Conservation (phyloP, 371 early-diverging fungal species). For the Mortierella sp. region DNA sequence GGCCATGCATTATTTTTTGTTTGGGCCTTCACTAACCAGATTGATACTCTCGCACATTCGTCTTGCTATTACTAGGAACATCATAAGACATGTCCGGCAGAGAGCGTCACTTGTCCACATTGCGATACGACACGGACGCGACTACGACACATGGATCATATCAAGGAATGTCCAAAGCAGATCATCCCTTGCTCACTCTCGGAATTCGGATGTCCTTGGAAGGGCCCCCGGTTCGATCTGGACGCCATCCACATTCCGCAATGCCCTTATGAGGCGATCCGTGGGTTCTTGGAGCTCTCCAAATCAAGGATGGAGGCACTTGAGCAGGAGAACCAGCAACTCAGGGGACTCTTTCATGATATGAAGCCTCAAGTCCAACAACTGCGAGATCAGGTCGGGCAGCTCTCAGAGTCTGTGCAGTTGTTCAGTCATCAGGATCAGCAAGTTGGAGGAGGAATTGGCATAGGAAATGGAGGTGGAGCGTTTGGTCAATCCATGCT, state of each 20-base stretch:
- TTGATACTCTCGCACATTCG: background rate
- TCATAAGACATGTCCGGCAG: constrained; percentile 69
- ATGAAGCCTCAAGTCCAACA: constrained; percentile 62
- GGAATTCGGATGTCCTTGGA: constrained; percentile 77
- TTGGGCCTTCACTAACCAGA: background rate
- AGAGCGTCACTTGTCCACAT: constrained; percentile 70
- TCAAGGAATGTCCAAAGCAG: constrained; percentile 66
- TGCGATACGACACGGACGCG: constrained; percentile 67
- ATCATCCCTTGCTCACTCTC: constrained; percentile 64
- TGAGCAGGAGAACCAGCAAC: constrained; percentile 61
- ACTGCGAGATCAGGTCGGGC: constrained; percentile 60
- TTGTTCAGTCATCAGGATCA: constrained; percentile 39
- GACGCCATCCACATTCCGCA: constrained; percentile 57
- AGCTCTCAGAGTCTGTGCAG: constrained; percentile 56
- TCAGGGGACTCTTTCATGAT: constrained; percentile 61
- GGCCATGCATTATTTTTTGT: background rate
- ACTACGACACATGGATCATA: constrained; percentile 64
- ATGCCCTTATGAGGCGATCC: constrained; percentile 76
- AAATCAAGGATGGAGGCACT: constrained; percentile 62
- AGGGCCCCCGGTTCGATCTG: constrained; percentile 62
- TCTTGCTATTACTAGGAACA: constrained; percentile 63
- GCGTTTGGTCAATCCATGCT: constrained; percentile 17
- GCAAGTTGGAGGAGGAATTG: constrained; percentile 17
- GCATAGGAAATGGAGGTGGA: too few relatives aligned
- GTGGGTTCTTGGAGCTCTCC: constrained; percentile 65